Percentiles rank a stretch among this genome's conserved stretches.
phyloP scores from a whole-genome alignment of 2,329 filamentous ascomycete genomes.

The Nemania abortiva region DNA sequence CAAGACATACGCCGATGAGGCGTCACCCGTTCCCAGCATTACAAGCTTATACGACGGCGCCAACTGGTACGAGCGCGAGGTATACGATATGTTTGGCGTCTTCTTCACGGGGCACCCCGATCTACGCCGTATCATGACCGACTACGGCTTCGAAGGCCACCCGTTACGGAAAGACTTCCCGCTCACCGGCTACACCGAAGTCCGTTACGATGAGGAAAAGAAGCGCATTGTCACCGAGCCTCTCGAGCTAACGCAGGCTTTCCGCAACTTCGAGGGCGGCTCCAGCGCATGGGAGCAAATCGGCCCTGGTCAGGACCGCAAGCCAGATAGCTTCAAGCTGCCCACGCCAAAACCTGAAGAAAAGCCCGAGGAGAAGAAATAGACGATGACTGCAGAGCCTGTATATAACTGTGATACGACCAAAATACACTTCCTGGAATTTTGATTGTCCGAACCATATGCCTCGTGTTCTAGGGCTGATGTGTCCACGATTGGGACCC shows the following conservation, averaged over 20 bases:
- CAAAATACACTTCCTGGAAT: conserved; percentile 36
- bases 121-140: conserved; percentile 97
- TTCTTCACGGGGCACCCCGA: conserved; percentile 97
- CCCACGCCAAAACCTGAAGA: conserved; percentile 96
- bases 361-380: conserved; percentile 95
- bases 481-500: neutral
- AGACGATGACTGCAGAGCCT: conserved; percentile 54
- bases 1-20: conserved; percentile 99
- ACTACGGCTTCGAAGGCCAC: conserved; percentile 99
- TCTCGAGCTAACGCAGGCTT: conserved; percentile 96
- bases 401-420: conserved; percentile 53
- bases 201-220: conserved; percentile 99
- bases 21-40: conserved; percentile 90
- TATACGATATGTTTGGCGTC: conserved; percentile 97
- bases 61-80: conserved; percentile 98
- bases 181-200: conserved; percentile 96
- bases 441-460: neutral
- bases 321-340: conserved; percentile 90
- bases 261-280: conserved; percentile 97
- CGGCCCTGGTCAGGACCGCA: conserved; percentile 78
- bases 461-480: neutral
- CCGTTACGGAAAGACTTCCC: conserved; percentile 98
- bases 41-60: conserved; percentile 91
- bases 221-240: conserved; percentile 99
- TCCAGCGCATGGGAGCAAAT: conserved; percentile 77